Conservation (phyloP, 805 yeast genomes). For the Saccharomycopsis fermentans region DNA sequence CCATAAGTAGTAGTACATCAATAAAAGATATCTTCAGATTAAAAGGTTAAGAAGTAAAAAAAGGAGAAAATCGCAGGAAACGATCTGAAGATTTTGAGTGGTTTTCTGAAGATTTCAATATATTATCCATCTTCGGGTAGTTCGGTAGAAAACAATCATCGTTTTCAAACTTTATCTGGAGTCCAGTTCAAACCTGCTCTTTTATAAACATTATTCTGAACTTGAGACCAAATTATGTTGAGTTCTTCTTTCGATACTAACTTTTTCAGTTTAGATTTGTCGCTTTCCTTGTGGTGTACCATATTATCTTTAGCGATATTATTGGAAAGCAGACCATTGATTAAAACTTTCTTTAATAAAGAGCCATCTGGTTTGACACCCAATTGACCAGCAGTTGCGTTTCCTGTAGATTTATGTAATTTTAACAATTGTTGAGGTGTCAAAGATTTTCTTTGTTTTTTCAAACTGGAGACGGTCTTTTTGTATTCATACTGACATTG, state of each 20-base stretch:
- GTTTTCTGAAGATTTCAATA: too few species aligned
- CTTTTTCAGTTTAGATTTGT: constrained; percentile 3
- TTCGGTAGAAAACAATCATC: too few species aligned
- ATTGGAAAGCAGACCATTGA: constrained; percentile 17
- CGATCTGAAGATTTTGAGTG: too few species aligned
- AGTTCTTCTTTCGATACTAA: constrained; percentile 45
- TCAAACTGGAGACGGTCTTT: constrained; percentile 36
- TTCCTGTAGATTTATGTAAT: constrained; percentile 9
- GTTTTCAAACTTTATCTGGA: constrained; percentile 31
- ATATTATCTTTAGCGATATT: constrained; percentile 10
- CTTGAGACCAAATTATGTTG: constrained; percentile 50
- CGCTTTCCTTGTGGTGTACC: background rate
- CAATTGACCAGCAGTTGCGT: constrained; percentile 7
- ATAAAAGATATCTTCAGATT: too few species aligned
- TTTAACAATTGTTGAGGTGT: constrained; percentile 5
- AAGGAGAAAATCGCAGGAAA: too few species aligned
- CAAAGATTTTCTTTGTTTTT: constrained; percentile 28
- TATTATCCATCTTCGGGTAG: too few species aligned
- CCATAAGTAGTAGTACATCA: too few species aligned
- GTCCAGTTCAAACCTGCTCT: constrained; percentile 53
- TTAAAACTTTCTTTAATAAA: constrained; percentile 26
- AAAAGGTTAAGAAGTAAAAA: too few species aligned
- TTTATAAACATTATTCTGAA: constrained; percentile 48
- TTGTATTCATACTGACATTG: constrained; percentile 62
- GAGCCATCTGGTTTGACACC: constrained; percentile 13